Base-by-base conservation (phyloP, 2,329 filamentous ascomycete species). In the Cytospora piceae region DNA sequence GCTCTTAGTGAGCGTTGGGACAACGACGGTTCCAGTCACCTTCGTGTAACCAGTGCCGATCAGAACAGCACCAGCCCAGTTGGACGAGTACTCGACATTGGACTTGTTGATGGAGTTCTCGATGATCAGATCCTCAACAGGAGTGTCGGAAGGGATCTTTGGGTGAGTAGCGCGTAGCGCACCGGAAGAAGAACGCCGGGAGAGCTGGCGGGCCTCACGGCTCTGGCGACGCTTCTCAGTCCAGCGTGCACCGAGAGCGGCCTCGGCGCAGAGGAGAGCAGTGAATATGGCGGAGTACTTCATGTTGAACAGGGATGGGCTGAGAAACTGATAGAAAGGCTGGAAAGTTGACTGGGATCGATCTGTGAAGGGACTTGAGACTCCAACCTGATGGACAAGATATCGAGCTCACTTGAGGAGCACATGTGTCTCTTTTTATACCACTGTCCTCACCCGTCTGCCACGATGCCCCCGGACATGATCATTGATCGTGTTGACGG, bases 31-130 rank as follows among this genome's bases (percentile, higher is more conserved):
- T 24, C 79, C 85, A 9, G 80, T 80, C 29, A 85, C 85, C 17
- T 75, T 72, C n/a, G 77, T 85, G 73, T 81, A 86, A 62, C 78
- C 79, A 20, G 76, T 79, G 46, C 79, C 79, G 54, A 81, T 80
- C 60, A 85, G 78, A 7, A 86, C 83, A 0, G 83, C 83, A 42
- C 85, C 85, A 15, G 84, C 82, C 85, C 85, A 87, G 77, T 87
- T 87, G 70, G 56, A 31, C 27, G 54, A 60, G 52, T 65, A 67
- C 37, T 67, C 65, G 2, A 56, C 63, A 22, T 58, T 64, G 61
- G 54, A 32, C 57, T 64, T 58, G 54, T 68, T 68, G 53, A 31
- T 29, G 2, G 6, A 31, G 2, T 8, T 12, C 17, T 31, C 27
- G 39, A 27, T 61, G 15, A 27, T 61, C 11, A 42, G 17, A 7